A percentile compares a stretch with the other conserved stretches of the same genome.
Evolutionary conservation across 73 alveolate genomes (phyloP).

Genomic region (Uronychia binucleata): DNA sequence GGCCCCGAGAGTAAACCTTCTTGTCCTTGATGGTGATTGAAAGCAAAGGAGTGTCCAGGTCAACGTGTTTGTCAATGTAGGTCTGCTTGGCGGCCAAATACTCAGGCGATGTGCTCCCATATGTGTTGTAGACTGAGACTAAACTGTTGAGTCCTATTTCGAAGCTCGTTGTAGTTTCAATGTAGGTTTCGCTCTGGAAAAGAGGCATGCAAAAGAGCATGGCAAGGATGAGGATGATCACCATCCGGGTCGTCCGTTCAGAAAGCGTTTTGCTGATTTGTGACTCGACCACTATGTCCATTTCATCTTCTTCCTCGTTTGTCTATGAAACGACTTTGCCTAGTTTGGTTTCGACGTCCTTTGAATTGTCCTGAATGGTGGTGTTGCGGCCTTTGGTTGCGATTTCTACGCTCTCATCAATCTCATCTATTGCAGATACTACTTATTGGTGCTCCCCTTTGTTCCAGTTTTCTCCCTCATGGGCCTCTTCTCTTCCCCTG

Average conservation of each 20-base stretch:
- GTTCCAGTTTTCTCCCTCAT: neutral
- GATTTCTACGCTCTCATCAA: neutral
- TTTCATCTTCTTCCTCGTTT: constrained; percentile 33
- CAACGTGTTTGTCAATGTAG: neutral
- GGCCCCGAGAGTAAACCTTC: neutral
- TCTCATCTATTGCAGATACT: neutral
- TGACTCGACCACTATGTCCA: constrained; percentile 42
- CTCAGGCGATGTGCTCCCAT: neutral
- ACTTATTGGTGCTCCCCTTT: neutral
- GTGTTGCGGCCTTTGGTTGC: neutral
- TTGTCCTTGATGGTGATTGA: neutral
- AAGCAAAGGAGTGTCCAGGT: neutral
- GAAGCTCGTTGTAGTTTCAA: neutral
- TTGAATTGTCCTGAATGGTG: neutral
- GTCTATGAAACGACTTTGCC: neutral
- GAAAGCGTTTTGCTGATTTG: constrained; percentile 49
- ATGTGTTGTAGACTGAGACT: neutral
- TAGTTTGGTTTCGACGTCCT: neutral
- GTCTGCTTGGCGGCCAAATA: neutral
- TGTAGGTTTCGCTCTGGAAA: constrained; percentile 7
- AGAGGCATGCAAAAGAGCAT: constrained; percentile 45
- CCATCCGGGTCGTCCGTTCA: constrained; percentile 44
- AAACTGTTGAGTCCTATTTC: constrained; percentile 15
- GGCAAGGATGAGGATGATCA: constrained; percentile 48
- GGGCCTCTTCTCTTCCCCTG: neutral